Conservation (phyloP, 208 protist species). For the Trypanosoma rangeli region DNA sequence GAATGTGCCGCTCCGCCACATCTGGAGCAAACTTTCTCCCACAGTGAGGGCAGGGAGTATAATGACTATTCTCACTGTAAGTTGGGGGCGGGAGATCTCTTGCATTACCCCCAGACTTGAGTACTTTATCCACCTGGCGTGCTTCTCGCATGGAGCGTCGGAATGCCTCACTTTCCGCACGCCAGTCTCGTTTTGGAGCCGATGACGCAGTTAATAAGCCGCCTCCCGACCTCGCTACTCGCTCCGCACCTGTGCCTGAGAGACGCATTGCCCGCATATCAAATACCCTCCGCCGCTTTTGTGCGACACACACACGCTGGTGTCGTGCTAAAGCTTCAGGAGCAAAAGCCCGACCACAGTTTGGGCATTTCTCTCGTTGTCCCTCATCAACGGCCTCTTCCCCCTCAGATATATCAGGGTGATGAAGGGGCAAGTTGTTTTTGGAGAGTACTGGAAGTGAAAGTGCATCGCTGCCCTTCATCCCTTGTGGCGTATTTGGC, state of each 20-base stretch:
- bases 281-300: conserved; percentile 75
- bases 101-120: conserved; percentile 70
- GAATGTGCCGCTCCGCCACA: conserved; percentile 86
- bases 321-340: conserved; percentile 69
- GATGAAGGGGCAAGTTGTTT: neutral
- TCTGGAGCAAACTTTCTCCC: conserved; percentile 78
- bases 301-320: conserved; percentile 53
- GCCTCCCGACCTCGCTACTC: conserved; percentile 3
- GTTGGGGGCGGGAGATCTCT: conserved; percentile 85
- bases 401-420: neutral
- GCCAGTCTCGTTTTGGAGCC: conserved; percentile 72
- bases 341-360: conserved; percentile 81
- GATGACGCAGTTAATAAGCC: neutral
- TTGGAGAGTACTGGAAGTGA: neutral
- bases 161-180: conserved; percentile 81
- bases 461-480: neutral
- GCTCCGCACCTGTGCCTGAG: conserved; percentile 33
- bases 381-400: conserved; percentile 16
- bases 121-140: conserved; percentile 66
- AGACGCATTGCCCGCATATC: conserved; percentile 68
- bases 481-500: neutral
- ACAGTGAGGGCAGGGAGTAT: conserved; percentile 87
- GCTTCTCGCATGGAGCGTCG: conserved; percentile 74
- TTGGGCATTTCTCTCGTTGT: conserved; percentile 52
- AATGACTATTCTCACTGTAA: conserved; percentile 85